phyloP scores from a whole-genome alignment of 164 flowering plant genomes.

The Berberis thunbergii region DNA sequence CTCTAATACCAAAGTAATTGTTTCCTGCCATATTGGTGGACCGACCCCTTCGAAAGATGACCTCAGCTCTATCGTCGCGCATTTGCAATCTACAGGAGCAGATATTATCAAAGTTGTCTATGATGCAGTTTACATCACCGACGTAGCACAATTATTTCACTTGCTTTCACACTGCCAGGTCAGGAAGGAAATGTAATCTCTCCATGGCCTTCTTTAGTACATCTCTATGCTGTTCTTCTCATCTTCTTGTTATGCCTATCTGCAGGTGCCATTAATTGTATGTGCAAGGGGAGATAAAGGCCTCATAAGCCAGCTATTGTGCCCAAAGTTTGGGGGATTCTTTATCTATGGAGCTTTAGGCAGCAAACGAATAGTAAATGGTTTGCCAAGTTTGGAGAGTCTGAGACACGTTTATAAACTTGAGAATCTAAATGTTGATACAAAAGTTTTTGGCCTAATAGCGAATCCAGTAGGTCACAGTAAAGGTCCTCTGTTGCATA shows the following conservation, averaged over 20 bases:
- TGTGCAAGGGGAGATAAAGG: constrained; percentile 42
- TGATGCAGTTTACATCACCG: constrained; percentile 36
- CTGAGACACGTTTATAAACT: constrained; percentile 31
- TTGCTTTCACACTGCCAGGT: constrained; percentile 46
- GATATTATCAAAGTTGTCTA: constrained; percentile 42
- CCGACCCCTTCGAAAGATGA: constrained; percentile 28
- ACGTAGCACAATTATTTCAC: constrained; percentile 29
- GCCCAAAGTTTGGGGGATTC: constrained; percentile 44
- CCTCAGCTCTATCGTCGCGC: constrained; percentile 29
- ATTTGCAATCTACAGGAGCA: constrained; percentile 45
- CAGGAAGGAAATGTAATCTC: background rate
- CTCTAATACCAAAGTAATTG: constrained; percentile 25
- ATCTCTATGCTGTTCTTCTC: background rate
- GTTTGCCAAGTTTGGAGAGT: constrained; percentile 33
- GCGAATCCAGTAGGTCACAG: constrained; percentile 54
- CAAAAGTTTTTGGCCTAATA: constrained; percentile 43
- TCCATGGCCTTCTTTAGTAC: background rate
- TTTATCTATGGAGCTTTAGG: constrained; percentile 33
- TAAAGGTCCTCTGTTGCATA: constrained; percentile 45
- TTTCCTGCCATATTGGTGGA: constrained; percentile 22
- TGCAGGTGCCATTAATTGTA: constrained; percentile 45
- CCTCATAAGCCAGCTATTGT: constrained; percentile 39
- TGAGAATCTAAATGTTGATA: constrained; percentile 24
- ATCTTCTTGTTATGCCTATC: background rate
- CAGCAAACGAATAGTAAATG: constrained; percentile 24